Conservation (phyloP, 768 basidiomycete species). For the Boletus subcaerulescens region DNA sequence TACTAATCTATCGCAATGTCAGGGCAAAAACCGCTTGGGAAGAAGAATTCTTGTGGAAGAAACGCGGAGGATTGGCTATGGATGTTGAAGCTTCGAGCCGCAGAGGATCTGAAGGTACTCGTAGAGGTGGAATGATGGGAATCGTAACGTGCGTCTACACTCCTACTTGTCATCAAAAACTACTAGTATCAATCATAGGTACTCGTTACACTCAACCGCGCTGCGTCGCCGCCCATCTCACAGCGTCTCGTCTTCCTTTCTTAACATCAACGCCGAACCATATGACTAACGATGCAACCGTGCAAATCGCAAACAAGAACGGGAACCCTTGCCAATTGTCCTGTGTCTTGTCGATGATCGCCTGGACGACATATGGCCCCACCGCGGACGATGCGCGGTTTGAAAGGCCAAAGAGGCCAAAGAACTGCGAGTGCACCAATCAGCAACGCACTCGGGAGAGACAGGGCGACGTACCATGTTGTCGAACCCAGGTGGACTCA, state of each 20-base stretch:
- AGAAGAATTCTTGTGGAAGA: constrained; percentile 15
- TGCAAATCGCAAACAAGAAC: constrained; percentile 74
- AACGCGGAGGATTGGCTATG: constrained; percentile 9
- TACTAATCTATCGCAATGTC: background rate
- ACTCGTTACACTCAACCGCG: constrained; percentile 9
- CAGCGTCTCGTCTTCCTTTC: constrained; percentile 62
- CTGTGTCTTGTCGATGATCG: constrained; percentile 68
- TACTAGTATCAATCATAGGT: too few species aligned
- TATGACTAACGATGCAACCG: constrained; percentile 64
- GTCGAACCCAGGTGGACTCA: constrained; percentile 84
- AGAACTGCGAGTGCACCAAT: constrained; percentile 52
- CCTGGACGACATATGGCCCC: constrained; percentile 82
- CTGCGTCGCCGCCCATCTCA: constrained; percentile 47
- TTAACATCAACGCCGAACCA: constrained; percentile 71
- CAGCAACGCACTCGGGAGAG: background rate
- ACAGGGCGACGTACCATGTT: constrained; percentile 50
- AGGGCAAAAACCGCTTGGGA: constrained; percentile 21
- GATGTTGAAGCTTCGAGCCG: too few species aligned
- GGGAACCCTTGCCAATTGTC: constrained; percentile 85
- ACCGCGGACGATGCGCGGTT: constrained; percentile 86
- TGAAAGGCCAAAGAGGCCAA: constrained; percentile 81
- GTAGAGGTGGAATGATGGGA: too few species aligned
- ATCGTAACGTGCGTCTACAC: too few species aligned
- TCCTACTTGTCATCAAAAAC: too few species aligned
- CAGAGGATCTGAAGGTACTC: too few species aligned